phyloP scores from a whole-genome alignment of 2,329 filamentous ascomycete species.

The Anisogramma anomala region DNA sequence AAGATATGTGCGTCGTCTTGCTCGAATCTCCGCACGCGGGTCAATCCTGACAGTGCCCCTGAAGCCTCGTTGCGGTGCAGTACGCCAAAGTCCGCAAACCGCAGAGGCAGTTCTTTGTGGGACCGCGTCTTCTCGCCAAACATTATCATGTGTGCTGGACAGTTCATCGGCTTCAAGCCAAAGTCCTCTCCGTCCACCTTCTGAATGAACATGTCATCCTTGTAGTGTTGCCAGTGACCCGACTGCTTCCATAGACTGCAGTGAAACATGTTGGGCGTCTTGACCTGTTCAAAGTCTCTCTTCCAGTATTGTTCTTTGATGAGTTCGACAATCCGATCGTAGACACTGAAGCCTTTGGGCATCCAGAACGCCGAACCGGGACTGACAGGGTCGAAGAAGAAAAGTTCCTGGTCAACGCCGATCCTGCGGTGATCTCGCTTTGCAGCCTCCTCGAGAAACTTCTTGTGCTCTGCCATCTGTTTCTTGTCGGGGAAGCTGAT shows the following conservation, averaged over 20 bases:
- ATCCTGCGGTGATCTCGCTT: slow-evolving; percentile 93
- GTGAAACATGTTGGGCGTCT: slow-evolving; percentile 95
- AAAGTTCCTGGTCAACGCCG: slow-evolving; percentile 89
- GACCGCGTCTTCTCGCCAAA: slow-evolving; percentile 74
- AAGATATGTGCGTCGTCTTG: slow-evolving; percentile 97
- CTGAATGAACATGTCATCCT: slow-evolving; percentile 81
- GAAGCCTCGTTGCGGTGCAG: slow-evolving; percentile 93
- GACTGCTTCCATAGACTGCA: slow-evolving; percentile 86
- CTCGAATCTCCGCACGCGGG: slow-evolving; percentile 84
- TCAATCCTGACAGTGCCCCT: slow-evolving; percentile 80
- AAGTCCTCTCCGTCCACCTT: slow-evolving; percentile 62
- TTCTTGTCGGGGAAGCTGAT: slow-evolving; percentile 96
- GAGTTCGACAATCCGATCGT: slow-evolving; percentile 75
- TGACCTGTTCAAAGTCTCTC: slow-evolving; percentile 88
- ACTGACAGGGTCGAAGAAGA: slow-evolving; percentile 92
- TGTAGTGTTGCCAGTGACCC: slow-evolving; percentile 87
- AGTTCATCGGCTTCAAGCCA: slow-evolving; percentile 96
- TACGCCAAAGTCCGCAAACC: slow-evolving; percentile 91
- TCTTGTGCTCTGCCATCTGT: slow-evolving; percentile 81
- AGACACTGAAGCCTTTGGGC: slow-evolving; percentile 84
- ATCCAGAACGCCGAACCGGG: slow-evolving; percentile 88
- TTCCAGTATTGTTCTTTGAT: slow-evolving; percentile 83
- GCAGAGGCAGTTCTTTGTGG: slow-evolving; percentile 80
- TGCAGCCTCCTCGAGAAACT: slow-evolving; percentile 93
- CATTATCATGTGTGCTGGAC: slow-evolving; percentile 83